Percentiles rank a stretch among this genome's conserved stretches.
phyloP scores from a whole-genome alignment of 2,329 filamentous ascomycete genomes.

The Tolypocladium ovalisporum region DNA sequence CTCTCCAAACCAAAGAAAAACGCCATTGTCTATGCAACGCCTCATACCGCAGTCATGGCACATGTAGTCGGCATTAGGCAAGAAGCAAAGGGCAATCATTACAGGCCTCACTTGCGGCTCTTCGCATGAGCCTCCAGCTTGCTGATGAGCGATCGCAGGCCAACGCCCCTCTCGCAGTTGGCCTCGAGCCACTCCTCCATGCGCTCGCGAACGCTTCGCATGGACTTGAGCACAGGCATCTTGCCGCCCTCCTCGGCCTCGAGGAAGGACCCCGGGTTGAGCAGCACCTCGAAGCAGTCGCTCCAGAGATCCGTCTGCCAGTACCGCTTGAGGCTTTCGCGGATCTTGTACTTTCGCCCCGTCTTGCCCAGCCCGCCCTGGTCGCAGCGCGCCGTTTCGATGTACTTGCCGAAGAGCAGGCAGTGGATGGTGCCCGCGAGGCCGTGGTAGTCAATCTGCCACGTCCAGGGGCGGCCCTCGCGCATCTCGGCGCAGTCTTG shows the following conservation, averaged over 20 bases:
- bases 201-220: conserved; percentile 57
- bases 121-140: conserved; percentile 46
- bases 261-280: conserved; percentile 68
- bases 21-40: background rate
- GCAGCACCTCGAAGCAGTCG: conserved; percentile 69
- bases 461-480: conserved; percentile 90
- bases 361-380: conserved; percentile 43
- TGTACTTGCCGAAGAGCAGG: conserved; percentile 88
- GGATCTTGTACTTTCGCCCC: conserved; percentile 64
- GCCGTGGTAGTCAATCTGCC: conserved; percentile 93
- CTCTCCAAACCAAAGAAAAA: background rate
- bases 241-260: conserved; percentile 51
- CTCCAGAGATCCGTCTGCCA: conserved; percentile 93
- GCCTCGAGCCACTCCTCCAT: conserved; percentile 79
- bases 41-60: background rate
- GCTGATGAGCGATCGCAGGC: conserved; percentile 59
- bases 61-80: background rate
- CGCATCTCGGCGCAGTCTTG: conserved; percentile 94
- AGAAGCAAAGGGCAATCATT: background rate
- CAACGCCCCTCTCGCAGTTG: conserved; percentile 71
- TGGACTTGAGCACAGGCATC: conserved; percentile 63
- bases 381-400: conserved; percentile 60
- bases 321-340: conserved; percentile 81
- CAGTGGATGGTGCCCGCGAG: conserved; percentile 80
- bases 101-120: conserved; percentile 16